Evolutionary conservation across 2,329 filamentous ascomycete genomes (phyloP).

Genomic region (Phialophora verrucosa): DNA sequence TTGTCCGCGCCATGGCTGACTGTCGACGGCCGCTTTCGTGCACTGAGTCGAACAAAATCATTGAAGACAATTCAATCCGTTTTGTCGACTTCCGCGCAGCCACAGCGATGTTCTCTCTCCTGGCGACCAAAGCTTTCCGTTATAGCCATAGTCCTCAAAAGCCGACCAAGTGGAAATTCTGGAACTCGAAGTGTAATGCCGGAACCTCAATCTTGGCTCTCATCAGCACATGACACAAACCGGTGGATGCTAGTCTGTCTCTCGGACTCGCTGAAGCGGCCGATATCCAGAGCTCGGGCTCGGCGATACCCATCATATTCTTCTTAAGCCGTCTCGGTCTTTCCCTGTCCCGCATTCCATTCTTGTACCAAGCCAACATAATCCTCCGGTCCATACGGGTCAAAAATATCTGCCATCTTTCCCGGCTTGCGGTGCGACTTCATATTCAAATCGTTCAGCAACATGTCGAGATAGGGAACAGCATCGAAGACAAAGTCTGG

Average conservation of each 20-base stretch:
- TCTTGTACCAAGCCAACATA: slow-evolving; percentile 51
- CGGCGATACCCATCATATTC: not conserved
- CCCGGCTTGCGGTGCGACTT: slow-evolving; percentile 48
- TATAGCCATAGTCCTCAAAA: not conserved
- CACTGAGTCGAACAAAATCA: not conserved
- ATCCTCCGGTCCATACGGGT: slow-evolving; percentile 42
- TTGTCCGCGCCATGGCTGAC: not conserved
- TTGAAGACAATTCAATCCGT: not conserved
- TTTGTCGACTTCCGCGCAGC: not conserved
- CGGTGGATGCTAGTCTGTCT: not conserved
- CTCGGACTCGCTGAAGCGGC: not conserved
- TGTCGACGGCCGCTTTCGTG: not conserved
- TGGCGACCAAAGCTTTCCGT: not conserved
- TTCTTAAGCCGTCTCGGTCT: slow-evolving; percentile 7
- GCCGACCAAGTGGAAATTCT: not conserved
- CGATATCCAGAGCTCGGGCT: not conserved
- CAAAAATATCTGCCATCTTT: slow-evolving; percentile 44
- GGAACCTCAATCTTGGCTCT: not conserved
- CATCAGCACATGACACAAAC: not conserved
- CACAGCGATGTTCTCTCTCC: not conserved
- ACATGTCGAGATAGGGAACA: slow-evolving; percentile 73
- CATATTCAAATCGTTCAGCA: slow-evolving; percentile 70
- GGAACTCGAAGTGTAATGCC: not conserved
- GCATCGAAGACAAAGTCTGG: slow-evolving; percentile 78
- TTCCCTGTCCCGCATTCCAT: slow-evolving; percentile 36